Conservation (phyloP, 2,329 filamentous ascomycete species). For the Cladosporium sp. region DNA sequence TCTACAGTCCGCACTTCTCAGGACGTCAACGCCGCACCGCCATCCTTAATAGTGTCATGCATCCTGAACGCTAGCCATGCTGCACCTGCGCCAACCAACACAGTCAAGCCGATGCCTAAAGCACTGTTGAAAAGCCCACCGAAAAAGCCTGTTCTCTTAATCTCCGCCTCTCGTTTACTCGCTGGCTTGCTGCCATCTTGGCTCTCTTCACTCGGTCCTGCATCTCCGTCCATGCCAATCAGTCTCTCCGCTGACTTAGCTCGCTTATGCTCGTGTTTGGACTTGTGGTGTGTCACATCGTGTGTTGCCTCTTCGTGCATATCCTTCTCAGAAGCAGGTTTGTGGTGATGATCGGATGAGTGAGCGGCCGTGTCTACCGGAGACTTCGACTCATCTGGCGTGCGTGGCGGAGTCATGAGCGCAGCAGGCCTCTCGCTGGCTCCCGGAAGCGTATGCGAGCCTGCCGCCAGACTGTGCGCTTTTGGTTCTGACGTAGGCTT, state of each 20-base stretch:
- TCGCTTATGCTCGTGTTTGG: neutral
- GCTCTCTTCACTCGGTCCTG: neutral
- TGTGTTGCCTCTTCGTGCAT: constrained; percentile 11
- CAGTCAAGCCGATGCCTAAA: constrained; percentile 2
- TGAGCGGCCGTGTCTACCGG: neutral
- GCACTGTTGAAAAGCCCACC: neutral
- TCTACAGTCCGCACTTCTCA: neutral
- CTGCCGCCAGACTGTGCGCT: neutral
- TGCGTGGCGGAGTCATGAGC: constrained; percentile 32
- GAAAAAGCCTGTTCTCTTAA: neutral
- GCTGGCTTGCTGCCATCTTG: neutral
- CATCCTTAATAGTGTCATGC: constrained; percentile 12
- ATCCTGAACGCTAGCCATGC: constrained; percentile 13
- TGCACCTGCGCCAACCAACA: constrained; percentile 4
- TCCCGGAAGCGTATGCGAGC: neutral
- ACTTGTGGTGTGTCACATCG: constrained; percentile 1
- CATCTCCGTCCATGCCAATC: neutral
- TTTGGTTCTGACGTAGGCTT: neutral
- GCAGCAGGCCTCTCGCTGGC: constrained; percentile 17
- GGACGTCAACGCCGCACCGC: constrained; percentile 7
- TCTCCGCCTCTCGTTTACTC: neutral
- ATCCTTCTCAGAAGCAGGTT: constrained; percentile 11
- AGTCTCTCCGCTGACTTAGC: neutral
- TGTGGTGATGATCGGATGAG: constrained; percentile 1
- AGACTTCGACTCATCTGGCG: constrained; percentile 24